Conservation (phyloP, 2,329 filamentous ascomycete genomes). For the Cladophialophora psammophila region DNA sequence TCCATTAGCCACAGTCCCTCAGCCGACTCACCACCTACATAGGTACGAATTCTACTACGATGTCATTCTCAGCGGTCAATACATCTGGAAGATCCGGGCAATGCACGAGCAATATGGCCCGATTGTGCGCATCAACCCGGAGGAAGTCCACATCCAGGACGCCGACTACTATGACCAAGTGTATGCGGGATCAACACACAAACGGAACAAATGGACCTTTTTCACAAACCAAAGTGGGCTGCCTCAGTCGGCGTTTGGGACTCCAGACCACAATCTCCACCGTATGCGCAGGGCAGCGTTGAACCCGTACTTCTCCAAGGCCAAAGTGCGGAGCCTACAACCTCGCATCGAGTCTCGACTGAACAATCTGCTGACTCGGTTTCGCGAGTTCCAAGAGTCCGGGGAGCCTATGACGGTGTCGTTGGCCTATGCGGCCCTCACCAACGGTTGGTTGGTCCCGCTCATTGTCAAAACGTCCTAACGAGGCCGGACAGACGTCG, state of each 20-base stretch:
- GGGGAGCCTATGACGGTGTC: slow-evolving; percentile 17
- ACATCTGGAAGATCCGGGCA: slow-evolving; percentile 33
- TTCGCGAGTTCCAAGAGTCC: slow-evolving; percentile 16
- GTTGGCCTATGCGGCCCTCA: slow-evolving; percentile 25
- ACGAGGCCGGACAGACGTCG: slow-evolving; percentile 21
- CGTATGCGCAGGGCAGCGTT: slow-evolving; percentile 36
- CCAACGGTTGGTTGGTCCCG: slow-evolving; percentile 16
- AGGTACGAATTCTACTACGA: slow-evolving; percentile 42
- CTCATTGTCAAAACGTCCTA: slow-evolving; percentile 5
- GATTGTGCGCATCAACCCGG: slow-evolving; percentile 40
- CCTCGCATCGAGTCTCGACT: slow-evolving; percentile 23
- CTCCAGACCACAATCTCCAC: slow-evolving; percentile 37
- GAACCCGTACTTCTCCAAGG: slow-evolving; percentile 40
- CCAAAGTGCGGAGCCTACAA: slow-evolving; percentile 20
- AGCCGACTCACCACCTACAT: neutral
- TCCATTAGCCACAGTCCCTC: neutral
- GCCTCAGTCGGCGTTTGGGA: slow-evolving; percentile 28
- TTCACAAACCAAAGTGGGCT: slow-evolving; percentile 29
- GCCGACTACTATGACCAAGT: slow-evolving; percentile 36
- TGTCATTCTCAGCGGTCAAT: slow-evolving; percentile 30
- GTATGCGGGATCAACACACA: slow-evolving; percentile 31
- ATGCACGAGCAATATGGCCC: slow-evolving; percentile 40
- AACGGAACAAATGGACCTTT: slow-evolving; percentile 37
- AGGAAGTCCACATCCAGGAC: slow-evolving; percentile 40
- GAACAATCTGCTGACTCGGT: slow-evolving; percentile 19